Base-by-base conservation (phyloP, 768 basidiomycete genomes). In the Scleroderma bovista region DNA sequence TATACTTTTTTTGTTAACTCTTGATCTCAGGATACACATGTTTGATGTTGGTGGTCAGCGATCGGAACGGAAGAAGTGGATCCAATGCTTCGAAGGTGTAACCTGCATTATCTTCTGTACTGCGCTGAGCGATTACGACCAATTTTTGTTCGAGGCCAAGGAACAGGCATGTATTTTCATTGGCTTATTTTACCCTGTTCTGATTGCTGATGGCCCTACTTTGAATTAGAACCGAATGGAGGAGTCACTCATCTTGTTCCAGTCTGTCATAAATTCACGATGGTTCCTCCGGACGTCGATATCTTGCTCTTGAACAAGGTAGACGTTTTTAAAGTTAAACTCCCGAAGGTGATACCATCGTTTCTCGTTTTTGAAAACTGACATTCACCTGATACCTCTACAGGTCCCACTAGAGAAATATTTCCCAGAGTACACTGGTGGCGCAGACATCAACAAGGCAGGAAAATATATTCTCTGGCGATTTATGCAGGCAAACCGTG, bases 401-500 rank as follows among this genome's bases (percentile, higher is more conserved):
- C 58, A 85, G 83, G 79, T 86, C 0, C 86, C 86, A 3, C 67
- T 91, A n/a, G 85, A 87, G 53, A 71, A 73, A 38, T 86, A 86
- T 64, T 93, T 93, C 66, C 82, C 89, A 4, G 92, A 93, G 60
- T 94, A 94, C 65, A 87, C 88, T 1, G 90, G 90, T 29, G 91
- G 91, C 4, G 67, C 83, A 3, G 89, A 94, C 60, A 88, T 94
- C 66, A 93, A 92, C 71, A 94, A 94, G 66, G 92, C 91, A 2
- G 91, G 92, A 0, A 93, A 93, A 59, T 95, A 91, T 56, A 93
- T 97, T 47, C 72, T 97, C 32, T 96, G 92, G 93, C 73, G 88
- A 60, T 97, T 95, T 59, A 93, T 93, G 77, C 90, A 95, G 67
- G 84, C 87, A 48, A 95, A 94, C 57, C 71, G 87, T 19, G 88